Evolutionary conservation across 73 alveolate species (phyloP), one percentile per base, ranked within the genome.

Genomic region (Paraurostyla sp.): DNA sequence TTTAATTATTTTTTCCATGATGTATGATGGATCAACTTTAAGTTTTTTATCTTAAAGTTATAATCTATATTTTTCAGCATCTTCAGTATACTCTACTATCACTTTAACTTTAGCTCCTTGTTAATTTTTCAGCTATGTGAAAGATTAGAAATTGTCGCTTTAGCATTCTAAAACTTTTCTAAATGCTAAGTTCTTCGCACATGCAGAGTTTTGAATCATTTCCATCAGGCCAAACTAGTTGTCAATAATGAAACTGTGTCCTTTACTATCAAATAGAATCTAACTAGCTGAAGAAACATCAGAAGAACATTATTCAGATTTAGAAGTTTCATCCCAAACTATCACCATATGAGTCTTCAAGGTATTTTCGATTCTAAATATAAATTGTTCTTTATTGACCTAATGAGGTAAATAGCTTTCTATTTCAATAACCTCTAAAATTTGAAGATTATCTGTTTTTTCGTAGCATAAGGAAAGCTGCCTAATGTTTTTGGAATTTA

Each of bases 351-450:
- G 32, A 15, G 51, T 6, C 51, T 62, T 3, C 29, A 29, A 15
- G 3, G 80, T 16, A 23, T 62, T 62, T 62, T 62, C 80, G 7
- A 62, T 11, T 62, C 80, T 62, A 62, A 62, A 13, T 32, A 62
- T 15, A 27, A 62, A 62, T 13, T 13, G 15, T 62, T 62, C 54
- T 32, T 62, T 62, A 4, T 62, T 62, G 9, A 32, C 7, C 7
- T 16, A 32, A 4, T 29, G 51, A 32, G 16, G 80, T 16, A 25
- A 35, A 52, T 52, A 35, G 23, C 69, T 52, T 52, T 52, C 69
- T 18, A 52, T 52, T 6, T 52, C 9, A 18, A 20, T 16, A 25
- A 27, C 51, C 30, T 36, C 80, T 36, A 62, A 25, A 16, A 62
- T 62, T 32, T 36, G 7, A 62, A 9, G 9, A 32, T 62, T 62